Evolutionary conservation across 169 alveolate genomes (phyloP), one percentile per base, ranked within the genome.

Genomic region (Eimeria falciformis): DNA sequence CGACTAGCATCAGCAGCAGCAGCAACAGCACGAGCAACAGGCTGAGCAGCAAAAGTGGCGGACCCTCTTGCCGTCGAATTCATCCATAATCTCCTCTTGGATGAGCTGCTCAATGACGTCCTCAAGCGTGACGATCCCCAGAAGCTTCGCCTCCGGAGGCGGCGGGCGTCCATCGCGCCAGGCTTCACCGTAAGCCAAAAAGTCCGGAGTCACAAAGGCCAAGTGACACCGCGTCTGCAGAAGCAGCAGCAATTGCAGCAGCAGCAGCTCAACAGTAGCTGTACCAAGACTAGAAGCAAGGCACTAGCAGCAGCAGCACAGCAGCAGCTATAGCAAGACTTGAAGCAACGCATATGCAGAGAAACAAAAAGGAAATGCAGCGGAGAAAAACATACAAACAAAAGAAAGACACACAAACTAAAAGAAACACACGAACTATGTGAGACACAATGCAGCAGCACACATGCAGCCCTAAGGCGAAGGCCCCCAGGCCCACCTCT

Each of bases 61-160:
- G 29, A 21, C 71, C 71, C 21, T 58, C 25, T 21, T 7, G 37
- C 87, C n/a, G 50, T 90, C 94, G 46, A 90, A 90, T 65, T 90
- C 94, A 29, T 90, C 94, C 55, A 68, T n/a, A 29, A 90, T 90
- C 21, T 75, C 91, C 53, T 46, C 91, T 69, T 90, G 94, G 40
- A 90, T 75, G 55, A 90, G 91, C 78, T 90, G 91, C 91, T 90
- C 94, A 6, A 90, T 53, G 43, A 90, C 94, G 25, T 90, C 94
- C 33, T 90, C 94, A 21, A 90, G 37, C 43, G 94, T 90, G 29
- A 90, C 94, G 6, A 90, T 75, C 33, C 94, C 94, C 50, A 90
- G 83, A 12, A 90, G 46, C 25, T 79, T 23, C 29, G 85, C 85
- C 0, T 29, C 45, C 11, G 85, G 33, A 18, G 92, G 86, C 6